Base-by-base conservation (phyloP, 31 red algal species). In the Porphyra umbilicalis region DNA sequence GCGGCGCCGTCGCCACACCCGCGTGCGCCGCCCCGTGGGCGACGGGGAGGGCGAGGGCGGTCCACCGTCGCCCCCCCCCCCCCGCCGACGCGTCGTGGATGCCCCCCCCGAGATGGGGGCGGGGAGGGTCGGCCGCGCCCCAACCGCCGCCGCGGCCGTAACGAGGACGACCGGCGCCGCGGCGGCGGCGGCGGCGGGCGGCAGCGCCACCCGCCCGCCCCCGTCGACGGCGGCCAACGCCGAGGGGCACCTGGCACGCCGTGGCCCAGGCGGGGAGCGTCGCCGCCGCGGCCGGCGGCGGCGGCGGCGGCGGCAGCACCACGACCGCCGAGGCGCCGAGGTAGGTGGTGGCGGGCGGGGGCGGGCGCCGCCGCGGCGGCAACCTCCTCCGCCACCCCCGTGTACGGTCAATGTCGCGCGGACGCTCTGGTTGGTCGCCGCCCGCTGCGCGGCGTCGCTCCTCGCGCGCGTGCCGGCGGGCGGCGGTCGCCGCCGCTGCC, bases 241-340 rank as follows among this genome's bases (percentile, higher is more conserved):
- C 31, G 9, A 84, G 77, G 3, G 42, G 42, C 42, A 16, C 16
- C 42, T 57, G 42, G 42, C 42, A 57, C 16, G 82, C 67, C 30
- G 84, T 79, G 0, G 88, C 82, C 32, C 88, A 36, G 40, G 82
- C 39, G 34, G 85, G 85, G 34, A 85, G 85, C 30, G 84, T 34
- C 5, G 74, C 74, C 1, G 88, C 33, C 2, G 88, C 40, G 11
- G 76, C 33, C 10, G 86, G 78, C 11, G 84, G 35, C 68, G 79
- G 35, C 33, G 35, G 30, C 18, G 57, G 36, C 32, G 80, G 79
- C 35, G 13, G 14, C 13, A 83, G 34, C 36, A 79, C 82, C 33
- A 75, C 83, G 14, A 57, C 42, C 42, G 42, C 42, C 42, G 42
- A 57, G 42, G 42, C 42, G 8, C 42, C 42, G 42, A 57, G 42